A percentile compares a stretch with the other conserved stretches of the same genome.
phyloP scores from a whole-genome alignment of 768 basidiomycete genomes.

The Mrakia frigida region DNA sequence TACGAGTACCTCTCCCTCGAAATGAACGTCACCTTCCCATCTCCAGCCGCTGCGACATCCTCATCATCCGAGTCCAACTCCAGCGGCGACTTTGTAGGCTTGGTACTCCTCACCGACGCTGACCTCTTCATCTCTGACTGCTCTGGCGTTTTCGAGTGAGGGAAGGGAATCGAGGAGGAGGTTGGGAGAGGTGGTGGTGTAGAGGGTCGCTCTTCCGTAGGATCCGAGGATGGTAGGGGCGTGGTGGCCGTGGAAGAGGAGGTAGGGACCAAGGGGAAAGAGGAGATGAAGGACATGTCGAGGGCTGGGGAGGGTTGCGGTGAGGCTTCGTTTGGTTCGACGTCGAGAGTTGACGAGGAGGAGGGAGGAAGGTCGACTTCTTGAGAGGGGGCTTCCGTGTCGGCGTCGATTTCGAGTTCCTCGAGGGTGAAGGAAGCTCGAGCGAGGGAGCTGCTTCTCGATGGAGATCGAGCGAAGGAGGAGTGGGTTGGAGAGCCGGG shows the following conservation, averaged over 20 bases:
- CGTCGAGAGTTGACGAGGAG: neutral
- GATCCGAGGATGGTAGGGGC: neutral
- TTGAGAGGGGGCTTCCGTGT: neutral
- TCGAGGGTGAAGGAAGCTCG: neutral
- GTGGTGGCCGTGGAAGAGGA: neutral
- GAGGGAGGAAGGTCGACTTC: neutral
- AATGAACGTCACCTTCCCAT: slow-evolving; percentile 7
- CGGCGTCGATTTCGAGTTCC: neutral
- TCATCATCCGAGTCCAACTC: slow-evolving; percentile 1
- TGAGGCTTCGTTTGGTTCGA: neutral
- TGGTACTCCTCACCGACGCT: neutral
- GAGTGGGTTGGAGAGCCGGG: slow-evolving; percentile 15
- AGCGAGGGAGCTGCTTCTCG: neutral
- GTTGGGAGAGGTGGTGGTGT: neutral
- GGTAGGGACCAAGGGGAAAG: neutral
- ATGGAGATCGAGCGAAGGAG: neutral
- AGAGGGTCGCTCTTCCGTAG: too few relatives aligned
- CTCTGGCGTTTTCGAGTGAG: neutral
- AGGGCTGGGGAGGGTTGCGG: neutral
- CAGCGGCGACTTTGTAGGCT: neutral
- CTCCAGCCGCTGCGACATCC: neutral
- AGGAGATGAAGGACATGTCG: neutral
- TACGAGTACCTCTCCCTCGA: slow-evolving; percentile 16
- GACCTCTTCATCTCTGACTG: neutral
- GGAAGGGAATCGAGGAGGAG: neutral